Base-by-base conservation (phyloP, 2,329 filamentous ascomycete genomes). In the Colletotrichum trifolii region DNA sequence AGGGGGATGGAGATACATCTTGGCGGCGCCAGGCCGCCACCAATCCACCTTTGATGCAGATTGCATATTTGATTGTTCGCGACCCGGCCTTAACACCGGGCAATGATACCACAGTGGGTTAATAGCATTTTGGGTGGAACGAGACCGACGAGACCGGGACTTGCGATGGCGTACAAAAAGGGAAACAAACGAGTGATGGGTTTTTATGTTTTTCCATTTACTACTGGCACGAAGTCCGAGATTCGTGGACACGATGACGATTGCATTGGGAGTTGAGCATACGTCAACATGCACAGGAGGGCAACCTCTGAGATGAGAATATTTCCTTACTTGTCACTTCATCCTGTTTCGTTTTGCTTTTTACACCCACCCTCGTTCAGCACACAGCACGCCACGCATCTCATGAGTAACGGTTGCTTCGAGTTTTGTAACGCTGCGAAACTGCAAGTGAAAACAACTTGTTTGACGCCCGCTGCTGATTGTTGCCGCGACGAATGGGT, bases 91-190 rank as follows among this genome's bases (percentile, higher is more conserved):
- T 50, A 58, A 58, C 60, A 66, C 64, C 60, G 42, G 64, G 60
- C 53, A 54, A 58, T 64, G 53, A 66, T 66, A 66, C 60, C 54
- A 64, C 38, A 49, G 53, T 64, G 42, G 60, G 50, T 58, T 59
- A 66, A 60, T 33, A 54, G 64, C 55, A 58, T 25, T 58, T 40
- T 45, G 38, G 40, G 46, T 43, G 59, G 60, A 54, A 48, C 11
- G 17, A 35, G 35, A 35, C 13, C 42, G 42, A 15, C 7, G 46
- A 60, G 13, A 25, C 8, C 13, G 11, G 38, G 52, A 10, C 40
- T 48, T 52, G 63, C 53, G 52, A 60, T 52, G 65, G 56, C 62
- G 65, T 67, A 61, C 54, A 64, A 66, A 66, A 66, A 43, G n/a
- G 50, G 62, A 33, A 54, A 54, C 60, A 25, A 25, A 25, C 4